Conservation (phyloP, 306 rosid species). For the Medicago truncatula region DNA sequence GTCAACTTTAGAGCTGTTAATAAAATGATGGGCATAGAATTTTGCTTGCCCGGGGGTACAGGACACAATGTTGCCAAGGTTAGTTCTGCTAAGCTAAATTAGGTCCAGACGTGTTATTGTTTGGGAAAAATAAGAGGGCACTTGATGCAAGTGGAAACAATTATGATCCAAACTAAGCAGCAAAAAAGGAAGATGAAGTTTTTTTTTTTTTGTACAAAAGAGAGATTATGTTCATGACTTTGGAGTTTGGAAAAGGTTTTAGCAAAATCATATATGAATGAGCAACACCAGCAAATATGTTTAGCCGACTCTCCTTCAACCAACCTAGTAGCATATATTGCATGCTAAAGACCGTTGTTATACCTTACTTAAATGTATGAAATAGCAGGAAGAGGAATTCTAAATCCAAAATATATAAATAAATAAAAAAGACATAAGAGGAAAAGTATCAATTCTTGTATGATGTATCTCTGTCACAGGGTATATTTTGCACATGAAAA, state of each 20-base stretch:
- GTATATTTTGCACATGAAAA: constrained; percentile 7
- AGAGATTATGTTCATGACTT: constrained; percentile 1
- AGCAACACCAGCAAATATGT: constrained; percentile 13
- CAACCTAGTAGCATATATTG: constrained; percentile 3
- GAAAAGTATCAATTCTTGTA: constrained; percentile 6
- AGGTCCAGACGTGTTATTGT: not conserved
- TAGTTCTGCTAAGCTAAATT: not conserved
- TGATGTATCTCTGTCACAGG: constrained; percentile 9
- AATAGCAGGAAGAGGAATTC: constrained; percentile 9
- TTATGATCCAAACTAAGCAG: constrained; percentile 11
- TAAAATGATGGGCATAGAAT: not conserved
- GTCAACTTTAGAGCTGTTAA: constrained; percentile 26
- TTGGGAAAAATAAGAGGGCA: constrained; percentile 13
- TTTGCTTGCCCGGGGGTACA: not conserved
- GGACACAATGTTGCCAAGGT: constrained; percentile 1
- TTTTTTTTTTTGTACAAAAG: not conserved
- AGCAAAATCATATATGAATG: not conserved
- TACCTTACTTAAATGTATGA: constrained; percentile 9
- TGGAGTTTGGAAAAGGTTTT: not conserved
- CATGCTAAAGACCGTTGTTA: not conserved
- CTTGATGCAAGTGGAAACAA: constrained; percentile 15
- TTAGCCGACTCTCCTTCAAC: constrained; percentile 16
- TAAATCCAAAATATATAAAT: constrained; percentile 6
- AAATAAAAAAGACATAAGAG: not conserved
- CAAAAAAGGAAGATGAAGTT: not conserved